Evolutionary conservation across 805 yeast species (phyloP).

Genomic region (Zygoascus biomembranicola): DNA sequence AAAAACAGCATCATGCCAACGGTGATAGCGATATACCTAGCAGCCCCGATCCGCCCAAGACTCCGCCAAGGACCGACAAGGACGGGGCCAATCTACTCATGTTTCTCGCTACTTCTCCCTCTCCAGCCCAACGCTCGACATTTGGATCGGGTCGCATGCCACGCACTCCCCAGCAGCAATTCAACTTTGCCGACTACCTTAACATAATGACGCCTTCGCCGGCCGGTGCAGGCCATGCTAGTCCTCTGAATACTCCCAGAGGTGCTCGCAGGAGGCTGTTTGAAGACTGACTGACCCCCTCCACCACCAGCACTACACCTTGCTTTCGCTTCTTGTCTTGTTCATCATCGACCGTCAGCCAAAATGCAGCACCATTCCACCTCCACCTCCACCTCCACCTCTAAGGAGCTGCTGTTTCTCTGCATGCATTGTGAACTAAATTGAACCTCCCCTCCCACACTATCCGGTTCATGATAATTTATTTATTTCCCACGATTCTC

Average conservation of each 20-base stretch:
- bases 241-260: constrained; percentile 4
- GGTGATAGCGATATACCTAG: constrained; percentile 1
- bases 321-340: too few species aligned
- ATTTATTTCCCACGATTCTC: too few species aligned
- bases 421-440: too few species aligned
- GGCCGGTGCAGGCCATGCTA: constrained; percentile 13
- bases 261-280: constrained; percentile 2
- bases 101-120: constrained; percentile 79
- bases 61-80: constrained; percentile 23
- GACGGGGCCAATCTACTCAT: constrained; percentile 80
- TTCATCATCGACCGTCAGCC: too few species aligned
- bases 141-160: constrained; percentile 18
- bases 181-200: constrained; percentile 77
- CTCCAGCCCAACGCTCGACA: constrained; percentile 38
- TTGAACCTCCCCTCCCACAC: too few species aligned
- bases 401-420: too few species aligned
- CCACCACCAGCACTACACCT: too few species aligned
- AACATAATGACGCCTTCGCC: constrained; percentile 61
- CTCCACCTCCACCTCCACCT: too few species aligned
- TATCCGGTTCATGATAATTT: too few species aligned
- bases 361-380: too few species aligned
- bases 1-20: constrained; percentile 3
- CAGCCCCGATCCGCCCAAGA: constrained; percentile 18
- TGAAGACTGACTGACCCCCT: constrained; percentile 1
- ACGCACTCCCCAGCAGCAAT: constrained; percentile 34